phyloP scores from a whole-genome alignment of 805 yeast species.

The Schwanniomyces vanrijiae region DNA sequence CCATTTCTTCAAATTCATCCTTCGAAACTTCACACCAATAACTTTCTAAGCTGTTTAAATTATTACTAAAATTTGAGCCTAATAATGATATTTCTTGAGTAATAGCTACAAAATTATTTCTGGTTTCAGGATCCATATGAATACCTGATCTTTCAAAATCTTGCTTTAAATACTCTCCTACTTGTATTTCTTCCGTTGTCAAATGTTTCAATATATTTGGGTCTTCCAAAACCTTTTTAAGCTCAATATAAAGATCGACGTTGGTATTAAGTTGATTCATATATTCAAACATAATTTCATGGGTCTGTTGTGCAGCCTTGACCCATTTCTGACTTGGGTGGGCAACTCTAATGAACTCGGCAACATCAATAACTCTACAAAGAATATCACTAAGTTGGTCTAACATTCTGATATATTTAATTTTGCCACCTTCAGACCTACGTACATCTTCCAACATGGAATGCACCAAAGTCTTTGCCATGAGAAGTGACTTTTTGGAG shows the following conservation, averaged over 20 bases:
- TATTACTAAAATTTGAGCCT: constrained; percentile 74
- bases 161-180: constrained; percentile 73
- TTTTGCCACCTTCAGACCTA: constrained; percentile 42
- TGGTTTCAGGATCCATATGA: constrained; percentile 64
- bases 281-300: constrained; percentile 85
- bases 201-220: constrained; percentile 34
- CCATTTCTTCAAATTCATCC: constrained; percentile 28
- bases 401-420: constrained; percentile 58
- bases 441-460: constrained; percentile 45
- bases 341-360: constrained; percentile 85
- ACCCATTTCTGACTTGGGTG: constrained; percentile 77
- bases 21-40: constrained; percentile 37
- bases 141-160: constrained; percentile 93
- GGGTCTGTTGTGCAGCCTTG: constrained; percentile 81
- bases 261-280: constrained; percentile 92
- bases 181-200: constrained; percentile 75
- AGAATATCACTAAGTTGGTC: constrained; percentile 86
- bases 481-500: constrained; percentile 59
- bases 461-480: constrained; percentile 63
- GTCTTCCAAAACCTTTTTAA: constrained; percentile 54
- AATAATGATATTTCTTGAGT: constrained; percentile 78
- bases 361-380: constrained; percentile 90
- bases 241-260: constrained; percentile 61
- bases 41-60: constrained; percentile 35
- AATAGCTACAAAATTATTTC: constrained; percentile 69